Conservation (phyloP, 257 asterid species). For the Solanum appendiculatum region DNA sequence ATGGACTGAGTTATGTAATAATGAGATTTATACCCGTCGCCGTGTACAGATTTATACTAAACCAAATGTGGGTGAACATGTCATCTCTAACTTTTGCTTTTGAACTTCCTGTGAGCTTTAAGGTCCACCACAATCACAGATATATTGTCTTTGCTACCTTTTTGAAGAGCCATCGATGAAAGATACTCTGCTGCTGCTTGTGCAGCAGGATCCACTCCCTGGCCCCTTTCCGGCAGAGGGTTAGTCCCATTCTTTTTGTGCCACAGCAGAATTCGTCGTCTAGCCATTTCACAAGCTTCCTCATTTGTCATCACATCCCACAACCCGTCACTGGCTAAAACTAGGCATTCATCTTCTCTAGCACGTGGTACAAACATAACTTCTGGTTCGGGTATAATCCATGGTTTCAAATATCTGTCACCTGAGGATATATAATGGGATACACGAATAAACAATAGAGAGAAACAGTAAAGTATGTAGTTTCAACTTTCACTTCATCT, state of each 20-base stretch:
- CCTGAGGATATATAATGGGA: conserved; percentile 30
- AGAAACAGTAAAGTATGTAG: background rate
- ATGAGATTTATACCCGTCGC: conserved; percentile 16
- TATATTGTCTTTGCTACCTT: conserved; percentile 68
- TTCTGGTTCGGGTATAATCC: conserved; percentile 82
- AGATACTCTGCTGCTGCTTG: conserved; percentile 83
- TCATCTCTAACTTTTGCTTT: conserved; percentile 41
- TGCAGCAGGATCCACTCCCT: conserved; percentile 69
- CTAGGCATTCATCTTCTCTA: conserved; percentile 70
- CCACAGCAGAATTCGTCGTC: conserved; percentile 59
- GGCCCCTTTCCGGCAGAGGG: conserved; percentile 41
- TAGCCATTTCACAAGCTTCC: conserved; percentile 64
- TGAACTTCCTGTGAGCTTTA: conserved; percentile 66
- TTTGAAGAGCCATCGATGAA: conserved; percentile 51
- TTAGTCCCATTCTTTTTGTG: conserved; percentile 55
- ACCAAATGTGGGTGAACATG: background rate
- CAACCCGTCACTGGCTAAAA: conserved; percentile 72
- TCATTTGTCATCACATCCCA: conserved; percentile 79
- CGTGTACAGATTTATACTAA: conserved; percentile 13
- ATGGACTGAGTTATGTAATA: conserved; percentile 41
- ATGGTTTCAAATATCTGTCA: conserved; percentile 75
- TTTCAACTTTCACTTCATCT: background rate
- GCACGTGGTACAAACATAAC: conserved; percentile 56
- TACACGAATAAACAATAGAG: background rate
- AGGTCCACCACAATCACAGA: conserved; percentile 70